Conservation (phyloP, 257 asterid genomes). For the Handroanthus guayacan region DNA sequence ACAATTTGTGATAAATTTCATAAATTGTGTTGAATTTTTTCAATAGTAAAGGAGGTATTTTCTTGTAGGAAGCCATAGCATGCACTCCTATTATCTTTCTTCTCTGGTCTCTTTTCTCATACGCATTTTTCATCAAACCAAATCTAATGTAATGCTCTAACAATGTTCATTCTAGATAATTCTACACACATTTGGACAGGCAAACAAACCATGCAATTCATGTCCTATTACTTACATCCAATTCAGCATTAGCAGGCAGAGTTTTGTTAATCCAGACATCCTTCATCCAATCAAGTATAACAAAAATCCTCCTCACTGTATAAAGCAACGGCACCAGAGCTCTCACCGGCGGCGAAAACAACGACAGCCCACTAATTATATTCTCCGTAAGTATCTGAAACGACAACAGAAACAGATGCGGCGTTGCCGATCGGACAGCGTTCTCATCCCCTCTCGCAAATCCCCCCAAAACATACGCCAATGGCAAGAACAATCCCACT, state of each 20-base stretch:
- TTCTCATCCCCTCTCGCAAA: conserved; percentile 92
- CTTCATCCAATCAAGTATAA: conserved; percentile 67
- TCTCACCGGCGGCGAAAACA: conserved; percentile 86
- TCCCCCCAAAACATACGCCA: conserved; percentile 92
- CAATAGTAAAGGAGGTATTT: too few species aligned
- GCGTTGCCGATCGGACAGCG: conserved; percentile 83
- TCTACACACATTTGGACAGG: too few species aligned
- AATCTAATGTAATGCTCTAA: too few species aligned
- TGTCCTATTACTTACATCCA: conserved; percentile 44
- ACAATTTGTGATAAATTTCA: too few species aligned
- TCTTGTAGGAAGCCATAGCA: too few species aligned
- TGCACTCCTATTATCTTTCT: too few species aligned
- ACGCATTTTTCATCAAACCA: too few species aligned
- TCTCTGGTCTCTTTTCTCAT: too few species aligned
- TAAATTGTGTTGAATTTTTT: too few species aligned
- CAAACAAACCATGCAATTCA: too few species aligned
- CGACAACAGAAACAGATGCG: conserved; percentile 80
- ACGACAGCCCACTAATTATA: conserved; percentile 64
- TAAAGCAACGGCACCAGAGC: conserved; percentile 84
- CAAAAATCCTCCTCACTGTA: conserved; percentile 75
- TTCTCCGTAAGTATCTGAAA: conserved; percentile 89
- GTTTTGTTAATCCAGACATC: conserved; percentile 86
- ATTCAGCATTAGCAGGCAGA: conserved; percentile 61
- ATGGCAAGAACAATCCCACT: conserved; percentile 75
- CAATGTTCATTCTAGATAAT: too few species aligned